Conservation (phyloP, 176 grass and related monocot species). For the Thalia dealbata region DNA sequence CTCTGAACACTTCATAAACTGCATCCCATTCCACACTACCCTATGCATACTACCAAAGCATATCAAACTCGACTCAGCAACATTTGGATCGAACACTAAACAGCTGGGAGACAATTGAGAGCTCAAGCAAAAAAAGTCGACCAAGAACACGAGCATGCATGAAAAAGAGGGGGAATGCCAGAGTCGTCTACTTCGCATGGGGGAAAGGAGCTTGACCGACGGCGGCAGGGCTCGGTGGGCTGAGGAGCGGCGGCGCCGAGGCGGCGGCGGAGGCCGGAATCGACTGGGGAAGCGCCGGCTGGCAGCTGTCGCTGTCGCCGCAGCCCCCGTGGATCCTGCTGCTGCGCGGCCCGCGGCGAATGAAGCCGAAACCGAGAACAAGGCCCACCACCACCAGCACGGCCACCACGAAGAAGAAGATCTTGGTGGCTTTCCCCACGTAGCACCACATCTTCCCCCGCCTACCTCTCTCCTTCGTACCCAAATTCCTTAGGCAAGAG, state of each 20-base stretch:
- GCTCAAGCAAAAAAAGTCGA: too few species aligned
- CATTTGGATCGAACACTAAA: too few species aligned
- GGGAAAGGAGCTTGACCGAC: neutral
- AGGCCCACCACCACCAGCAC: conserved; percentile 41
- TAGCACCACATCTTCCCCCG: conserved; percentile 35
- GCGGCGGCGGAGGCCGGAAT: conserved; percentile 11
- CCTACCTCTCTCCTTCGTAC: neutral
- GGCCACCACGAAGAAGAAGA: conserved; percentile 56
- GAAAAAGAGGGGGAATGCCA: neutral
- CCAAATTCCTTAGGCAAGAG: neutral
- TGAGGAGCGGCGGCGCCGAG: conserved; percentile 12
- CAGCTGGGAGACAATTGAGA: too few species aligned
- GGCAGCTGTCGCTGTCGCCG: neutral
- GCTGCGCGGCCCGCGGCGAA: neutral
- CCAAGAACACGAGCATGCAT: neutral
- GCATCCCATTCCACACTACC: too few species aligned
- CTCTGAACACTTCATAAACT: too few species aligned
- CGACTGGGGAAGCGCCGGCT: conserved; percentile 10
- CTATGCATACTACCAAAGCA: too few species aligned
- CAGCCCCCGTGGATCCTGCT: neutral
- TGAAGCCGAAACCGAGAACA: conserved; percentile 36
- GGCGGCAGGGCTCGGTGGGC: conserved; percentile 1
- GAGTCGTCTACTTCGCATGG: neutral
- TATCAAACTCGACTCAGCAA: too few species aligned
- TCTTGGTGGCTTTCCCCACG: conserved; percentile 88